Base-by-base conservation (phyloP, 805 yeast genomes). In the Saccharomycopsis microspora region DNA sequence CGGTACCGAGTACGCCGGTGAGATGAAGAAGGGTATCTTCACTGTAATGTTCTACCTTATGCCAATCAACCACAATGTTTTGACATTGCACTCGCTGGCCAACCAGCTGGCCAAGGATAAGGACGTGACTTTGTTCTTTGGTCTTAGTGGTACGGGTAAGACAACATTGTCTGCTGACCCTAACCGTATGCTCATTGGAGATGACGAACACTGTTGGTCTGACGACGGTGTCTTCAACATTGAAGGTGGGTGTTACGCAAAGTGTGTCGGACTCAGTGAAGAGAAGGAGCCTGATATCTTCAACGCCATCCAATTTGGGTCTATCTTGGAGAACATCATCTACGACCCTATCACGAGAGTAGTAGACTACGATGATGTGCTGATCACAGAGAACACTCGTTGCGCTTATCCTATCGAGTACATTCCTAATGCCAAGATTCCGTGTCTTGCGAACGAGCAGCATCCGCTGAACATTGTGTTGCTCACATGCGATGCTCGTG, bases 201-300 rank as follows among this genome's bases (percentile, higher is more conserved):
- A 90, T 67, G 98, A 90, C 65, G 98, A 90, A 72, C 98, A 90
- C 74, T 90, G 97, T 74, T 90, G 98, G 98, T 85, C 97, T 19
- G 95, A 90, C 68, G 74, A 84, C 58, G 98, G 98, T 71, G 97
- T 90, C 51, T 90, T 90, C 82, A 93, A 93, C 78, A 89, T 90
- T 61, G 98, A 90, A 74, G 98, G 98, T 68, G 98, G 98, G 57
- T 90, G 98, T 75, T 90, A 90, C 74, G 97, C 97, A 61, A 90
- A 90, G 72, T 89, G 97, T 73, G 74, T 90, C 56, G 96, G 86
- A 61, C 75, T 90, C 56, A 71, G 86, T 45, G 82, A 74, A 55
- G 97, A 86, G 70, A 90, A 84, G 70, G 98, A 90, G 74, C 98
- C 98, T 45, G 98, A 90, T 72, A 90, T 90, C 65, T 93, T 80